These are phyloP conservation scores for Globisporangium ultimum DNA, from an alignment of 352 stramenopile genomes.

Conservation along the genomic window DNA sequence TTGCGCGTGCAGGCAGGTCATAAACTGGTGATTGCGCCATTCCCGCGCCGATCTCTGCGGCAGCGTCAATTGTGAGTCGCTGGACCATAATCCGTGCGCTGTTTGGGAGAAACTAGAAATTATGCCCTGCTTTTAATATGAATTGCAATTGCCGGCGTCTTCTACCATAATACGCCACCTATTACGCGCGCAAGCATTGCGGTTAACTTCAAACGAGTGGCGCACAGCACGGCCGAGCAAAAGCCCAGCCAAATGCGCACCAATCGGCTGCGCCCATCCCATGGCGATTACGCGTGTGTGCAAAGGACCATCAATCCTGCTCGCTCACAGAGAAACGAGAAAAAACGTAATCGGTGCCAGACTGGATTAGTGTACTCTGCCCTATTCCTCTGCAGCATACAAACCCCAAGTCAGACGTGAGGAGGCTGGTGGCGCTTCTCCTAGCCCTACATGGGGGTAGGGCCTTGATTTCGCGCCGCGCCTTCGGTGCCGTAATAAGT, in stretches of 20 bases:
- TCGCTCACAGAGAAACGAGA: neutral
- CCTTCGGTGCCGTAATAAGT: too few species aligned
- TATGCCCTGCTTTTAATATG: too few species aligned
- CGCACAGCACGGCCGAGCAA: neutral
- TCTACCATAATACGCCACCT: too few species aligned
- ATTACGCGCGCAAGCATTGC: too few species aligned
- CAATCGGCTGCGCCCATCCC: neutral
- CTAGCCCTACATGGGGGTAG: neutral
- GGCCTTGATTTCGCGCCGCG: neutral
- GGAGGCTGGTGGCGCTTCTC: neutral
- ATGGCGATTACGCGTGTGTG: neutral
- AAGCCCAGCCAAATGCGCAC: neutral
- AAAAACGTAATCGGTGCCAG: neutral
- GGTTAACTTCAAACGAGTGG: neutral
- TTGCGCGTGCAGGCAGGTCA: too few species aligned
- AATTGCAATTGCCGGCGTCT: too few species aligned
- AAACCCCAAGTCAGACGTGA: neutral
- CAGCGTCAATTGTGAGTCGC: too few species aligned
- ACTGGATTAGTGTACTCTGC: conserved; percentile 4
- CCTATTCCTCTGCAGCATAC: neutral
- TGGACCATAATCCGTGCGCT: too few species aligned
- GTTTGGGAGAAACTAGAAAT: too few species aligned
- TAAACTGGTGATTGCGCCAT: too few species aligned
- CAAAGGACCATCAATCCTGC: conserved; percentile 1
- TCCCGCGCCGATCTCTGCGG: too few species aligned